Base-by-base conservation (phyloP, 2,329 filamentous ascomycete species). In the Fusarium guadeloupense region DNA sequence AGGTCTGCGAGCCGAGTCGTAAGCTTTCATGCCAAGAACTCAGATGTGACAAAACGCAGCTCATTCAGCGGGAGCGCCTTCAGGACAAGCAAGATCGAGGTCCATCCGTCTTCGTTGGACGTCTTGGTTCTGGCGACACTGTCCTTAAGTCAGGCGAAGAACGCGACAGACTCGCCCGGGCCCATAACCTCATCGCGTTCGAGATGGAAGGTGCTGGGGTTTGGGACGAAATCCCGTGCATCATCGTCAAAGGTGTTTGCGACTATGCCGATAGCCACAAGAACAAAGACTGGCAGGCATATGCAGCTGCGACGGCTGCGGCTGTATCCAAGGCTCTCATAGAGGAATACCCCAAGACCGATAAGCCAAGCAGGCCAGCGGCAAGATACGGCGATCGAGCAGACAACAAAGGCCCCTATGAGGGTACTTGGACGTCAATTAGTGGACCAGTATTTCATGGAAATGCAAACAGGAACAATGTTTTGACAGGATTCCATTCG, bases 321-420 rank as follows among this genome's bases (percentile, higher is more conserved):
- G 75, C 71, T 0, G 77, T 77, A 0, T 81, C 83, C 5, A 85
- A 85, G 16, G 64, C 53, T 0, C 34, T 66, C 5, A 26, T 64
- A 0, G 50, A 56, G 28, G 21, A 25, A 12, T 62, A 52, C 17
- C 41, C 43, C 1, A 37, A 5, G 23, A 38, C 50, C 2, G 54
- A 54, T 6, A 49, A 31, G 10, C 33, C 38, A n/a, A n/a, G n/a
- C n/a, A n/a, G n/a, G n/a, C n/a, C 6, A 8, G 14, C 19, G 23
- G 40, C 16, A 25, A 16, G 20, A 25, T 9, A 25, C 23, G 9
- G 23, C 23, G n/a, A n/a, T n/a, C n/a, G n/a, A 25, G 23, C 23
- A 25, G 23, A 6, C 7, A 5, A 10, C 4, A 7, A 16, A 10
- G 9, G 25, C 1, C 10, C 8, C 8, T 16, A 16, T 13, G 25